Evolutionary conservation across 2,329 filamentous ascomycete species (phyloP).

Genomic region (Trichoderma koningii): DNA sequence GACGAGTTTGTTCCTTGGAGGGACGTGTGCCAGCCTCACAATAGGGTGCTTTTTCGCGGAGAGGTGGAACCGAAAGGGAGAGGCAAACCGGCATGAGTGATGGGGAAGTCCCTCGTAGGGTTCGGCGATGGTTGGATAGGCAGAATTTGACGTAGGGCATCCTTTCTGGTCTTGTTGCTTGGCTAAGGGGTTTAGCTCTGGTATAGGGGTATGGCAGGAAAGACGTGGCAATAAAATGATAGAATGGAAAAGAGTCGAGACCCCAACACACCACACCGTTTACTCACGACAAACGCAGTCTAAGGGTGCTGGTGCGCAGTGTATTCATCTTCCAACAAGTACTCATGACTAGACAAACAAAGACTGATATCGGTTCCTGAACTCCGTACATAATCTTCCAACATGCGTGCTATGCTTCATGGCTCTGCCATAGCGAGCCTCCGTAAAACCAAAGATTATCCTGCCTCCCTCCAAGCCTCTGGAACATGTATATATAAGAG

Average conservation of each 20-base stretch:
- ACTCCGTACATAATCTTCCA: slow-evolving; percentile 14
- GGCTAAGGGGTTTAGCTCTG: neutral
- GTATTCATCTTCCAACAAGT: no score
- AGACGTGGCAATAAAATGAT: neutral
- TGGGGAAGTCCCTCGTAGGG: neutral
- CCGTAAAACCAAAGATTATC: neutral
- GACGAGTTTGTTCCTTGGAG: slow-evolving; percentile 36
- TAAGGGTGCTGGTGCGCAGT: no score
- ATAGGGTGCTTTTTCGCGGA: slow-evolving; percentile 34
- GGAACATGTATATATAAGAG: neutral
- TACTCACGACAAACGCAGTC: no score
- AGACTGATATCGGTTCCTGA: slow-evolving; percentile 8
- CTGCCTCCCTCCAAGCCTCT: neutral
- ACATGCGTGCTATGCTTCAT: slow-evolving; percentile 25
- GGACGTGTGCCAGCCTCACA: slow-evolving; percentile 35
- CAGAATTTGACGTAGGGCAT: neutral
- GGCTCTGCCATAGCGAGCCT: neutral
- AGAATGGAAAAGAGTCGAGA: neutral
- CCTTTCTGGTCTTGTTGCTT: neutral
- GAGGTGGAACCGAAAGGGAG: slow-evolving; percentile 25
- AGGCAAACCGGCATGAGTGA: neutral
- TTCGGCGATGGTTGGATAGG: neutral
- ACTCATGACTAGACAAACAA: neutral
- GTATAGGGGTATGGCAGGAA: no score
- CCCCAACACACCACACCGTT: no score